Conservation (phyloP, 306 rosid species). For the Sphenostylis stenocarpa region DNA sequence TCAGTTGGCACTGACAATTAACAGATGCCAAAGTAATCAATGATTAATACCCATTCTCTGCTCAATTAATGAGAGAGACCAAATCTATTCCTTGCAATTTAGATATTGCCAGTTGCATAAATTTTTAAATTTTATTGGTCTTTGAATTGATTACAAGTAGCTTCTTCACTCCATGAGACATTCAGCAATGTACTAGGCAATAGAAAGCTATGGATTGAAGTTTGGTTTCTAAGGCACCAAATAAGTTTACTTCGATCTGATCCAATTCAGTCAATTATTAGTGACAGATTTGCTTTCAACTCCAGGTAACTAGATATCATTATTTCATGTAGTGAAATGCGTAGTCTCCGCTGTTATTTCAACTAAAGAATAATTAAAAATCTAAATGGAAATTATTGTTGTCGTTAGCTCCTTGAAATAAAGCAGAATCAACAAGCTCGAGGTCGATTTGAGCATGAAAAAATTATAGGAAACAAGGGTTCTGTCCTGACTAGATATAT, state of each 20-base stretch:
- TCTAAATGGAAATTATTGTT: neutral
- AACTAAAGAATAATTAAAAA: neutral
- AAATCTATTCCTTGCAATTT: conserved; percentile 15
- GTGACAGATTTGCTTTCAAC: neutral
- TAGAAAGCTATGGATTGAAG: neutral
- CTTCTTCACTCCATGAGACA: conserved; percentile 12
- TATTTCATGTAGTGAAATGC: neutral
- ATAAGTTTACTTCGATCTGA: neutral
- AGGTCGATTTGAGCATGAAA: neutral
- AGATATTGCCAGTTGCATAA: conserved; percentile 8
- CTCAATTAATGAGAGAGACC: conserved; percentile 7
- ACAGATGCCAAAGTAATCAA: conserved; percentile 9
- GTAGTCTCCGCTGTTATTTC: neutral
- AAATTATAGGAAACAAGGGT: neutral
- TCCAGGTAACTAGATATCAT: neutral
- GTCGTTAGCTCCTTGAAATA: neutral
- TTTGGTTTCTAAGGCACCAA: conserved; percentile 23
- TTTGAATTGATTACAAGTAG: conserved; percentile 2
- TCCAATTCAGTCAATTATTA: conserved; percentile 17
- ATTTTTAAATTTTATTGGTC: neutral
- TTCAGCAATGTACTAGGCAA: neutral
- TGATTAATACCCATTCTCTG: conserved; percentile 14
- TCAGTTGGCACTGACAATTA: conserved; percentile 32
- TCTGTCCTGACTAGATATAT: neutral
- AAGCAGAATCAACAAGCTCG: neutral